These are phyloP conservation scores for Pseudocohnilembus persalinus DNA, from an alignment of 169 alveolate genomes.

Conservation along the genomic window DNA sequence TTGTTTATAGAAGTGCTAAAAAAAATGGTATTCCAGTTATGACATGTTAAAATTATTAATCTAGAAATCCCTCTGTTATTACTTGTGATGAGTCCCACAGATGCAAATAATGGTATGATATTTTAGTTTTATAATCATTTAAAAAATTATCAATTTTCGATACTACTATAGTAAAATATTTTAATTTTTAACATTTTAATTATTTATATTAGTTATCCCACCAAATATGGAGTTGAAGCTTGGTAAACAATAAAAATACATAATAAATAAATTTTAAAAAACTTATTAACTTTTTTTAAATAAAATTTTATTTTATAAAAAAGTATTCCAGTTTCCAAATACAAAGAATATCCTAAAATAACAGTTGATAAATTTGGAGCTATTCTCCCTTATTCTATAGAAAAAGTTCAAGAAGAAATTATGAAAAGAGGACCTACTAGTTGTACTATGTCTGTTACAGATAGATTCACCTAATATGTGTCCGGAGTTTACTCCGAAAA, in stretches of 20 bases:
- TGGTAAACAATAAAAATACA: too few relatives aligned
- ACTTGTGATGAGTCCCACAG: slow-evolving; percentile 49
- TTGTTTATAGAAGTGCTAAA: slow-evolving; percentile 66
- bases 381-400: slow-evolving; percentile 57
- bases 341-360: neutral
- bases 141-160: neutral
- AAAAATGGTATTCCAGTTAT: slow-evolving; percentile 71
- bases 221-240: slow-evolving; percentile 13
- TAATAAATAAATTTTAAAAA: too few relatives aligned
- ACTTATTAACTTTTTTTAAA: neutral
- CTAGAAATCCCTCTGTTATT: slow-evolving; percentile 47
- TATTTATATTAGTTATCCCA: neutral
- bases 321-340: neutral
- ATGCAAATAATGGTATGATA: slow-evolving; percentile 54
- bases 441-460: slow-evolving; percentile 72
- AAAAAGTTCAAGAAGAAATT: slow-evolving; percentile 70
- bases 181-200: too few relatives aligned
- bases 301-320: too few relatives aligned
- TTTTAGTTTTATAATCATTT: neutral
- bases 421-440: slow-evolving; percentile 74
- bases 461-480: slow-evolving; percentile 55
- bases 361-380: slow-evolving; percentile 39
- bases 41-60: slow-evolving; percentile 70
- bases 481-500: slow-evolving; percentile 69
- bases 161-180: too few relatives aligned